A percentile compares a stretch with the other conserved stretches of the same genome.
Conservation (phyloP, 768 basidiomycete genomes). For the Saitozyma podzolica region DNA sequence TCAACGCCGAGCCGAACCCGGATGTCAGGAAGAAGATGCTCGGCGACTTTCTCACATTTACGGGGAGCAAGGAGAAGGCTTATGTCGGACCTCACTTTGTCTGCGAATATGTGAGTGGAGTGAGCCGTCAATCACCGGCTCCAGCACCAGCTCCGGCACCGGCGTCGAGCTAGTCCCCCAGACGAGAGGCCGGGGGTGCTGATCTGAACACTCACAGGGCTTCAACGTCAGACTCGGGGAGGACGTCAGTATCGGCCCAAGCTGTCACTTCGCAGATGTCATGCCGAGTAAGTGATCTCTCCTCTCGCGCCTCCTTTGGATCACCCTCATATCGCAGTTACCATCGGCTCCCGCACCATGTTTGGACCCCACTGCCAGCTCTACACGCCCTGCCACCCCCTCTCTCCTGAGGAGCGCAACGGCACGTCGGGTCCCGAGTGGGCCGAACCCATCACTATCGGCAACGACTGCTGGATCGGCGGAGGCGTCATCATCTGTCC, state of each 20-base stretch:
- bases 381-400: conserved; percentile 39
- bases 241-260: conserved; percentile 37
- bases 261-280: conserved; percentile 42
- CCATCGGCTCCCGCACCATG: conserved; percentile 47
- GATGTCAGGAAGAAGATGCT: conserved; percentile 22
- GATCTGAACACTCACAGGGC: conserved; percentile 22
- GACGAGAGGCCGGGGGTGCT: background rate
- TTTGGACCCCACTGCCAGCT: conserved; percentile 48
- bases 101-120: conserved; percentile 43
- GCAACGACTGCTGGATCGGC: conserved; percentile 54
- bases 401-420: conserved; percentile 44
- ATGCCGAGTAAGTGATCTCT: conserved; percentile 32
- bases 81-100: conserved; percentile 28
- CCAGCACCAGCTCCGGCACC: too few relatives aligned
- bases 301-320: background rate
- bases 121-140: background rate
- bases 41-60: conserved; percentile 13
- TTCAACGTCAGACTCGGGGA: conserved; percentile 42
- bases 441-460: conserved; percentile 49
- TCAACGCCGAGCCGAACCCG: conserved; percentile 28
- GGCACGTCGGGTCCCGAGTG: conserved; percentile 47
- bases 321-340: conserved; percentile 21
- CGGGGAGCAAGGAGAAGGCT: conserved; percentile 12
- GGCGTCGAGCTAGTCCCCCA: too few relatives aligned
- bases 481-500: conserved; percentile 45